A percentile compares a stretch with the other conserved stretches of the same genome.
phyloP scores from a whole-genome alignment of 129 eudicot genomes.

The Tanacetum coccineum region DNA sequence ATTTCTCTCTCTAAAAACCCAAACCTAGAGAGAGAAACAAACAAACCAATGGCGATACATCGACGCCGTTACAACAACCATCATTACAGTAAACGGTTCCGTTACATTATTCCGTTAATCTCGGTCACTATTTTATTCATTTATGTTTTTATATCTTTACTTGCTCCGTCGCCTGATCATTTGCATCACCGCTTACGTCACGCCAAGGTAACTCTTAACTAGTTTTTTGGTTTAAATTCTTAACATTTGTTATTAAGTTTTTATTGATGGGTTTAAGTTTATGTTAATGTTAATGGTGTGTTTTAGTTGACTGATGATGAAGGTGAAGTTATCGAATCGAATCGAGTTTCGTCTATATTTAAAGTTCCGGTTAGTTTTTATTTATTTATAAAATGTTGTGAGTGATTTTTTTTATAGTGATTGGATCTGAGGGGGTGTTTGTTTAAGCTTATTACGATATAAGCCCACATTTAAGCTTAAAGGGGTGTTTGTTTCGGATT shows the following conservation, averaged over 20 bases:
- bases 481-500: slow-evolving; percentile 12
- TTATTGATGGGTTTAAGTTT: background rate
- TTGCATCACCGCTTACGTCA: slow-evolving; percentile 28
- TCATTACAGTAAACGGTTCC: slow-evolving; percentile 28
- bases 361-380: slow-evolving; percentile 84
- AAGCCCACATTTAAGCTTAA: too few species aligned
- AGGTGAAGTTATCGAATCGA: slow-evolving; percentile 28
- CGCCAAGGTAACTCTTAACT: slow-evolving; percentile 27
- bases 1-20: slow-evolving; percentile 22
- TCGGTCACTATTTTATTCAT: slow-evolving; percentile 44
- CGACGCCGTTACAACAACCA: slow-evolving; percentile 49
- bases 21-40: slow-evolving; percentile 17
- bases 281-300: too few species aligned
- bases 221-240: too few species aligned
- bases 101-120: slow-evolving; percentile 42
- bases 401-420: slow-evolving; percentile 17
- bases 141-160: slow-evolving; percentile 49
- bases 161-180: slow-evolving; percentile 70
- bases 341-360: slow-evolving; percentile 24
- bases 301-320: slow-evolving; percentile 20
- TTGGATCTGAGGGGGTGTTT: slow-evolving; percentile 42
- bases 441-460: slow-evolving; percentile 13
- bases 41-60: slow-evolving; percentile 39
- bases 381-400: too few species aligned
- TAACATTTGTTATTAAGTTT: background rate